Conservation (phyloP, 2,329 filamentous ascomycete species). For the Penicillium thymicola region DNA sequence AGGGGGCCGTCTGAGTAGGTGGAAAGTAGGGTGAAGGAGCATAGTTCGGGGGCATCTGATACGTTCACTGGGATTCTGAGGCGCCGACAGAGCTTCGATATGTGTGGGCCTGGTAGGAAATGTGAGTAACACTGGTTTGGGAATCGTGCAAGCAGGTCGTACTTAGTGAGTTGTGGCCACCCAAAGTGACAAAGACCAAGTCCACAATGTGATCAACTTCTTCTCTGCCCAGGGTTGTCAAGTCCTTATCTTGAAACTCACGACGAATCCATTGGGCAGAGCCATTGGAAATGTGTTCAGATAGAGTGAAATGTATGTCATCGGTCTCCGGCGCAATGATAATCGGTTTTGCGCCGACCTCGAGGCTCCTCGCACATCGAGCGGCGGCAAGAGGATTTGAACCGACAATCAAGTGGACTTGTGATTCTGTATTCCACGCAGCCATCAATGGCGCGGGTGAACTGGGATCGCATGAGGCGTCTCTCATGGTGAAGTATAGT, state of each 20-base stretch:
- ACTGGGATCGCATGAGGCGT: conserved; percentile 24
- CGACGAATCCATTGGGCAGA: conserved; percentile 42
- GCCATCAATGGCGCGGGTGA: conserved; percentile 36
- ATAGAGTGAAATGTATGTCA: conserved; percentile 58
- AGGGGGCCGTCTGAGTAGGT: conserved; percentile 87
- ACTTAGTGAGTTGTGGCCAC: conserved; percentile 51
- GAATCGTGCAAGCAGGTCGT: conserved; percentile 30
- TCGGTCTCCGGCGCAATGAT: conserved; percentile 68
- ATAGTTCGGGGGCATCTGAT: conserved; percentile 78
- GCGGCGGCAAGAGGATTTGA: conserved; percentile 83
- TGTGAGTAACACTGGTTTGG: conserved; percentile 34
- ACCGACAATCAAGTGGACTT: conserved; percentile 78
- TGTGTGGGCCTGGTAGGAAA: conserved; percentile 53
- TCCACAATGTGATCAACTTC: conserved; percentile 79
- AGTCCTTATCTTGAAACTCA: conserved; percentile 66
- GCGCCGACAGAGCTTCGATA: conserved; percentile 71
- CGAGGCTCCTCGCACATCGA: conserved; percentile 73
- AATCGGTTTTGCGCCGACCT: conserved; percentile 76
- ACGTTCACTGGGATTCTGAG: conserved; percentile 91
- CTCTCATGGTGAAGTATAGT: conserved; percentile 30
- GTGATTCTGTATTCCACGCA: conserved; percentile 40
- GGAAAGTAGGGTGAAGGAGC: conserved; percentile 84
- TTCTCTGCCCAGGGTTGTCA: conserved; percentile 72
- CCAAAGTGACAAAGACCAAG: conserved; percentile 80
- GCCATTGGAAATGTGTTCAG: conserved; percentile 43